A percentile compares a stretch with the other conserved stretches of the same genome.
These are phyloP conservation scores for Ceratocystis variospora DNA, from an alignment of 2,329 filamentous ascomycete genomes.

Conservation along the genomic window DNA sequence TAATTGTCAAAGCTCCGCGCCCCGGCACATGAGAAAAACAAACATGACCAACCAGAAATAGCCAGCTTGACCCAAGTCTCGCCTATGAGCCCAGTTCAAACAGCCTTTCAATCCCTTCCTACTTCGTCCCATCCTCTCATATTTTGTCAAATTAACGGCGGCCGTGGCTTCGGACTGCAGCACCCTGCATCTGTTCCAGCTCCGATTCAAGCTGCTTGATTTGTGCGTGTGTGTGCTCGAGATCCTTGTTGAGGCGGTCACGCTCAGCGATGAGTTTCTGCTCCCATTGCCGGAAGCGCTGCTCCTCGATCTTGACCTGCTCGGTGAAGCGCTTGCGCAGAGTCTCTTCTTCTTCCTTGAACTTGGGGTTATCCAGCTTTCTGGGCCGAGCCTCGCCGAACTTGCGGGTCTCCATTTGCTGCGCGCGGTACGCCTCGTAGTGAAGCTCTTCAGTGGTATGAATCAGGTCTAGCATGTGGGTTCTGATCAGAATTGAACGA, in stretches of 20 bases:
- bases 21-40: background rate
- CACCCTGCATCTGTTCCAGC: constrained; percentile 86
- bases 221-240: constrained; percentile 90
- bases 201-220: constrained; percentile 88
- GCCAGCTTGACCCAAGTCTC: too few species aligned
- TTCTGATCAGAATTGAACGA: constrained; percentile 94
- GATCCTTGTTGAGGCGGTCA: constrained; percentile 98
- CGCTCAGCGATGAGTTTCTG: constrained; percentile 99
- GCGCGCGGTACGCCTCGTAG: constrained; percentile 97
- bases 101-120: too few species aligned
- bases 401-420: constrained; percentile 99
- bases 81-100: too few species aligned
- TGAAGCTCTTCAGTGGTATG: constrained; percentile 98
- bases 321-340: constrained; percentile 98
- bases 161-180: constrained; percentile 77
- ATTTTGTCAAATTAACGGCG: constrained; percentile 51
- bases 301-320: constrained; percentile 99
- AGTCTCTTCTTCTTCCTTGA: constrained; percentile 99
- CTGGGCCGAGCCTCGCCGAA: constrained; percentile 93
- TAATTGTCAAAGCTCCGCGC: too few species aligned
- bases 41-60: too few species aligned
- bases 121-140: background rate
- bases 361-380: constrained; percentile 99
- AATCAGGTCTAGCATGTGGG: constrained; percentile 98
- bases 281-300: constrained; percentile 98